Evolutionary conservation across 176 grass and related monocot species (phyloP).

Genomic region (Oryza punctata): DNA sequence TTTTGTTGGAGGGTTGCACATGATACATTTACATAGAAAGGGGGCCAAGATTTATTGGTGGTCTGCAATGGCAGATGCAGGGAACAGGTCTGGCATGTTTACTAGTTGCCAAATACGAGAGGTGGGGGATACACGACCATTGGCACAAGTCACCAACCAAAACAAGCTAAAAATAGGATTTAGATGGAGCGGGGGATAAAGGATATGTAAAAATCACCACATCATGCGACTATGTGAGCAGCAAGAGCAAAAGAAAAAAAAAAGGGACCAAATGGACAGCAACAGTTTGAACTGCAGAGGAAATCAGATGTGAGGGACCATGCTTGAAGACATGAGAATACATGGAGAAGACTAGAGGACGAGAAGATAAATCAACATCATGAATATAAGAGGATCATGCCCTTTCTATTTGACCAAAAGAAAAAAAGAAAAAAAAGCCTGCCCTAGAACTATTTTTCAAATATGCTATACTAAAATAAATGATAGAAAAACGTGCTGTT

Average conservation of each 20-base stretch:
- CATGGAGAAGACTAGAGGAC: neutral
- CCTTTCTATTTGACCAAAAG: neutral
- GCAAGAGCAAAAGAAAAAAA: conserved; percentile 2
- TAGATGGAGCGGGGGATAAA: neutral
- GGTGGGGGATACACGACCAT: conserved; percentile 17
- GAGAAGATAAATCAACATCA: conserved; percentile 13
- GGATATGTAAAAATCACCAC: conserved; percentile 23
- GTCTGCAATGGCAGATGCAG: conserved; percentile 28
- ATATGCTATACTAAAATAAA: neutral
- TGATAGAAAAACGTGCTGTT: neutral
- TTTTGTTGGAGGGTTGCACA: conserved; percentile 33
- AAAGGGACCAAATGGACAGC: conserved; percentile 38
- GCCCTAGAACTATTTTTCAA: neutral
- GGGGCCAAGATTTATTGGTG: conserved; percentile 25
- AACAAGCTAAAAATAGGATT: conserved; percentile 34
- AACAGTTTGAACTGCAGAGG: conserved; percentile 52
- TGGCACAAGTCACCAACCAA: conserved; percentile 42
- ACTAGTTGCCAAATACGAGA: conserved; percentile 29
- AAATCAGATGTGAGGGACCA: conserved; percentile 48
- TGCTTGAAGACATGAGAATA: conserved; percentile 12
- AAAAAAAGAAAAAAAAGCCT: no score
- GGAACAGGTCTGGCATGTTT: conserved; percentile 28
- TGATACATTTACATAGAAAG: conserved; percentile 27
- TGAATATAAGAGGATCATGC: neutral
- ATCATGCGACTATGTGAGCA: neutral